Evolutionary conservation across 2,329 filamentous ascomycete species (phyloP).

Genomic region (Fusarium sulawesiense): DNA sequence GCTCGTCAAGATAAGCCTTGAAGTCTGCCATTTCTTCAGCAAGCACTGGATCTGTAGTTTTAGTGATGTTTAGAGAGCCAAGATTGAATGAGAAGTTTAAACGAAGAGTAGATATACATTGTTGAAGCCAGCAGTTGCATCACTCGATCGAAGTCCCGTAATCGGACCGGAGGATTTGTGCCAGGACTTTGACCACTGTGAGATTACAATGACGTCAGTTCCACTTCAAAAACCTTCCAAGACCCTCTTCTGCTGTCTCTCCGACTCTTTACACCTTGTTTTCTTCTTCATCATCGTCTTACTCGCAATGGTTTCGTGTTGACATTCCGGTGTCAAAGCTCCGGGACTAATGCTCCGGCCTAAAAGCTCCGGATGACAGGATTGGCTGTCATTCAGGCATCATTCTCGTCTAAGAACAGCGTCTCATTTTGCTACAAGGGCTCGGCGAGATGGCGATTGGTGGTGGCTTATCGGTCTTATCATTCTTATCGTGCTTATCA

Average conservation of each 20-base stretch:
- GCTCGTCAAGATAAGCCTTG: background rate
- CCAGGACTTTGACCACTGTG: background rate
- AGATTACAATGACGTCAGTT: conserved; percentile 2
- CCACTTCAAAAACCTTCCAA: background rate
- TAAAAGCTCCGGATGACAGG: background rate
- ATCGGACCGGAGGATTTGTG: background rate
- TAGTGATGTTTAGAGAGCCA: fast-evolving
- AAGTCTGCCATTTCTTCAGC: background rate
- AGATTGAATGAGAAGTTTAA: fast-evolving
- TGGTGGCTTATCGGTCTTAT: background rate
- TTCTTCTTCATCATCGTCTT: background rate
- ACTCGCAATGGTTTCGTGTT: background rate
- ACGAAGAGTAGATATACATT: background rate
- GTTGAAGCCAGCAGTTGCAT: background rate
- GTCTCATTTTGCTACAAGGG: background rate
- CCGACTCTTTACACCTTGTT: background rate
- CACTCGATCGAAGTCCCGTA: background rate
- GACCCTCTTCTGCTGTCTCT: background rate
- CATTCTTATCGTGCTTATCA: background rate
- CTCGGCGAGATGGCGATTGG: background rate
- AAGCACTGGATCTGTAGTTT: background rate
- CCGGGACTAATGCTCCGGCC: background rate
- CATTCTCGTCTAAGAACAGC: background rate
- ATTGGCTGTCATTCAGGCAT: background rate
- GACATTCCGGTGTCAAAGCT: background rate